A percentile compares a stretch with the other conserved stretches of the same genome.
These are phyloP conservation scores for Leptodermis oblonga DNA, from an alignment of 257 asterid genomes.

Conservation along the genomic window DNA sequence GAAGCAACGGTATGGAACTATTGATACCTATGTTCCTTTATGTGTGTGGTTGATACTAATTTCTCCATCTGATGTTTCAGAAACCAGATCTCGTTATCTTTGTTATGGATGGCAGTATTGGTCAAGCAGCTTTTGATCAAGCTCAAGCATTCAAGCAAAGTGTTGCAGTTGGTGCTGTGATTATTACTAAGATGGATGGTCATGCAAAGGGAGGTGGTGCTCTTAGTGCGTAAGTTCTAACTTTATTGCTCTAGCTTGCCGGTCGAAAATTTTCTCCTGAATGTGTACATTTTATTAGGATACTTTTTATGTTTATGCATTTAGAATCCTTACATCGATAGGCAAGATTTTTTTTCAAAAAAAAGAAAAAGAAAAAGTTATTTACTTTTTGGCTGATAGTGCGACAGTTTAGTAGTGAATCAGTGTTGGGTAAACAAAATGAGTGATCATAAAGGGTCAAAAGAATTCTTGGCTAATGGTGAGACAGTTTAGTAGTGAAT, in stretches of 20 bases:
- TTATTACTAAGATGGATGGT: constrained; percentile 96
- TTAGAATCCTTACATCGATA: not conserved
- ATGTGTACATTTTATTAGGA: not conserved
- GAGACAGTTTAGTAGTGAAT: not conserved
- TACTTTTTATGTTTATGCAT: not conserved
- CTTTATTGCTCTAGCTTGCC: not conserved
- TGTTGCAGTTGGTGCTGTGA: constrained; percentile 98
- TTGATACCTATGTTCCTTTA: constrained; percentile 10
- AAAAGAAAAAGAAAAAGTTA: too few species aligned
- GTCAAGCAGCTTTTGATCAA: constrained; percentile 98
- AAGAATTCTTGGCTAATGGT: not conserved
- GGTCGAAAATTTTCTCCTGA: not conserved
- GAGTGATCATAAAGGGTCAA: not conserved
- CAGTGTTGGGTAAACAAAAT: not conserved
- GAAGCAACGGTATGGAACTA: constrained; percentile 65
- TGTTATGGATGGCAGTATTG: constrained; percentile 99
- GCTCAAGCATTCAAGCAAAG: constrained; percentile 98
- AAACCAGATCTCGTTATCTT: constrained; percentile 95
- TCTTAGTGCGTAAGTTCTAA: constrained; percentile 89
- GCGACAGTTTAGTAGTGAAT: not conserved
- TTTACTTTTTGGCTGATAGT: not conserved
- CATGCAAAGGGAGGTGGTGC: constrained; percentile 99
- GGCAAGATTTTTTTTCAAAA: not conserved
- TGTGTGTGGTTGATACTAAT: constrained; percentile 3
- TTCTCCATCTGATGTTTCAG: constrained; percentile 33